Percentiles rank a stretch among this genome's conserved stretches.
These are phyloP conservation scores for Citrus maxima DNA, from an alignment of 345 rosid genomes.

Conservation along the genomic window DNA sequence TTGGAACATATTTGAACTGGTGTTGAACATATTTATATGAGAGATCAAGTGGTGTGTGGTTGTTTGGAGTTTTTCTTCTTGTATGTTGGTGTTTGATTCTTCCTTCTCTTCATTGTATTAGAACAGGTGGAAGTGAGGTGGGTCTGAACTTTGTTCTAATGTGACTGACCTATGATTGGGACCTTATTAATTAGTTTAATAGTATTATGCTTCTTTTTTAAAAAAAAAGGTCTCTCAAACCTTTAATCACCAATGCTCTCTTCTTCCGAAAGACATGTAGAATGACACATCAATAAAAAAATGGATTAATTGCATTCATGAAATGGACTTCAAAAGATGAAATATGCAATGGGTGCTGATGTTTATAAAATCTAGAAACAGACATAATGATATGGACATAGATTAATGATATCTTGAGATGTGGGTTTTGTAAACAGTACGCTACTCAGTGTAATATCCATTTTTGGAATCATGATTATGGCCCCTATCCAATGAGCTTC, in stretches of 20 bases:
- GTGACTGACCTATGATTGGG: conserved; percentile 17
- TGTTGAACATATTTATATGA: neutral
- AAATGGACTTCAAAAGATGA: neutral
- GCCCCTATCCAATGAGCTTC: too few relatives aligned
- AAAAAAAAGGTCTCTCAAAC: neutral
- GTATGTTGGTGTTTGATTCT: conserved; percentile 12
- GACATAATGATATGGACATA: neutral
- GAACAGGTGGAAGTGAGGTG: conserved; percentile 31
- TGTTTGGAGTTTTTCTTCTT: conserved; percentile 19
- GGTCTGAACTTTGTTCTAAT: conserved; percentile 21
- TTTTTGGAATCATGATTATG: neutral
- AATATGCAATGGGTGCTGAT: neutral
- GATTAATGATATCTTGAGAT: neutral
- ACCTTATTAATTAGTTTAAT: conserved; percentile 10
- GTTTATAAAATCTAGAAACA: neutral
- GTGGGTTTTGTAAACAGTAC: neutral
- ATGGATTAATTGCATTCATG: neutral
- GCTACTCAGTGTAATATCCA: neutral
- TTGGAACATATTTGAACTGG: conserved; percentile 1
- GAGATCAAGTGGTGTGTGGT: conserved; percentile 9
- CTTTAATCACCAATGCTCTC: conserved; percentile 2
- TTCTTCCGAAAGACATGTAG: neutral
- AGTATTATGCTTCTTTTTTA: neutral
- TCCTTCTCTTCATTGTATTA: conserved; percentile 12
- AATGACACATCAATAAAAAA: neutral